These are phyloP conservation scores for Oryza brachyantha DNA, from an alignment of 176 grass and related monocot genomes.

Conservation along the genomic window DNA sequence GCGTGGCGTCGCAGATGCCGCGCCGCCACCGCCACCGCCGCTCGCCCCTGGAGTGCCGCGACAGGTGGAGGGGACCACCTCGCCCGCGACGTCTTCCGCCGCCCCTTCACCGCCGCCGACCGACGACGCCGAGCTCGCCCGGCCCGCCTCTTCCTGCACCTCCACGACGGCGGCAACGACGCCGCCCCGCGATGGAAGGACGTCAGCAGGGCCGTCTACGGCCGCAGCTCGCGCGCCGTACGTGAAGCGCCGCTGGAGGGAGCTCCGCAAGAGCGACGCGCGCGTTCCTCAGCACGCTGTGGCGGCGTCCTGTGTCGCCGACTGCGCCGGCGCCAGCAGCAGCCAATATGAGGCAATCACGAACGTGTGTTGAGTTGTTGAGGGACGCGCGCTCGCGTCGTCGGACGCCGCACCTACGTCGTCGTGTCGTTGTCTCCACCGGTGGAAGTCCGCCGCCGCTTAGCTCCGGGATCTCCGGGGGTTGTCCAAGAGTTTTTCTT, in stretches of 20 bases:
- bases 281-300: background rate
- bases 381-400: no score
- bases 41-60: background rate
- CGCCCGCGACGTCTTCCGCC: slow-evolving; percentile 15
- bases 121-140: background rate
- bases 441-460: no score
- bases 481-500: no score
- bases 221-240: background rate
- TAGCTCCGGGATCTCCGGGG: no score
- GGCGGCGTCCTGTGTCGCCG: background rate
- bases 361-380: no score
- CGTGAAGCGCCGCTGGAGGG: background rate
- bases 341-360: no score
- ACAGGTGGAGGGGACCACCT: slow-evolving; percentile 15
- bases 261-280: background rate
- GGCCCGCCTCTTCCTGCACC: background rate
- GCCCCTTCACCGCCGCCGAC: slow-evolving; percentile 2
- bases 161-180: background rate
- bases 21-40: background rate
- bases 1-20: background rate
- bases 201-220: background rate
- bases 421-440: no score
- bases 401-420: no score
- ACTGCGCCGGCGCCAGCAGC: no score
- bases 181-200: background rate